Evolutionary conservation across 1,139 yeast species (phyloP).

Genomic region (Sugiyamaella grinbergsii): DNA sequence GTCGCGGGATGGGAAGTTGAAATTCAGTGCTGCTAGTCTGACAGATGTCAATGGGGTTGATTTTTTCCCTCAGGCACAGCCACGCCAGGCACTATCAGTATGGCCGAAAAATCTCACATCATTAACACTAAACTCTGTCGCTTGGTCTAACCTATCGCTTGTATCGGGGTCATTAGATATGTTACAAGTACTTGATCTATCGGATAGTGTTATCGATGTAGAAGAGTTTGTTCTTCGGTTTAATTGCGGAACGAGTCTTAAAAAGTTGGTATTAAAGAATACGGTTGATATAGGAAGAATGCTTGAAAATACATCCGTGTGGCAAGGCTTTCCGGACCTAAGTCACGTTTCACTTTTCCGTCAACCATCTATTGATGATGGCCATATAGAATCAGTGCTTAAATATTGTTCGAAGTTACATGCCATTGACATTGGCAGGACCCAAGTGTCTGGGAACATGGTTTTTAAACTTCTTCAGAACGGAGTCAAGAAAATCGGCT

Average conservation of each 20-base stretch:
- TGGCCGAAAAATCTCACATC: slow-evolving; percentile 2
- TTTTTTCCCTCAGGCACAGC: neutral
- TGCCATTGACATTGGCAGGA: neutral
- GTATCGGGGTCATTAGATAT: slow-evolving; percentile 2
- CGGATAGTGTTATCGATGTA: neutral
- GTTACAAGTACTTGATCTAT: neutral
- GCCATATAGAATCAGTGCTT: neutral
- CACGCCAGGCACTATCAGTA: neutral
- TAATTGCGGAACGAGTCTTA: slow-evolving; percentile 6
- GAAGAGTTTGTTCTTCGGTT: neutral
- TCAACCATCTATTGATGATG: neutral
- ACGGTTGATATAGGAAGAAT: neutral
- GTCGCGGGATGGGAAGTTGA: neutral
- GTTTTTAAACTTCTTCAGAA: neutral
- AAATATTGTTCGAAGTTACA: neutral
- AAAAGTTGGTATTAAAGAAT: neutral
- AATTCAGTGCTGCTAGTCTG: neutral
- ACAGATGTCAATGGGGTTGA: neutral
- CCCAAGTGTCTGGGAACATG: neutral
- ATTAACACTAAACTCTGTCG: neutral
- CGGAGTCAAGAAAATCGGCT: slow-evolving; percentile 3
- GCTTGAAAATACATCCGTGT: neutral
- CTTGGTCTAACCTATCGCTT: neutral
- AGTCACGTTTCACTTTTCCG: neutral
- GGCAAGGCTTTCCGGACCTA: neutral